Evolutionary conservation across 2,329 filamentous ascomycete genomes (phyloP).

Genomic region (Tolypocladium paradoxum): DNA sequence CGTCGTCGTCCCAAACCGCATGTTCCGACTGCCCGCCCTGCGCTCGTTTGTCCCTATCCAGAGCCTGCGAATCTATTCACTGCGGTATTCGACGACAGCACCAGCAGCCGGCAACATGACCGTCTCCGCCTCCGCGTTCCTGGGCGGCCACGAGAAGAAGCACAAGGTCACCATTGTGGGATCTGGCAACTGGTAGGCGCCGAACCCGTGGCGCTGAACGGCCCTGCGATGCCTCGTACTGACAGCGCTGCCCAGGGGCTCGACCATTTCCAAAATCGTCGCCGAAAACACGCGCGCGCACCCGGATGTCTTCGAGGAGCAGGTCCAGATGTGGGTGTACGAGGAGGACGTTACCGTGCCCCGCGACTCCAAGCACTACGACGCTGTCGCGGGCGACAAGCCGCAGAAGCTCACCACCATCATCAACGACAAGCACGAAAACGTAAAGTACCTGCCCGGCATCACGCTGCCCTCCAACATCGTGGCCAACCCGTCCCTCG

Average conservation of each 20-base stretch:
- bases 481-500: constrained; percentile 70
- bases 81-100: constrained; percentile 1
- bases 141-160: constrained; percentile 51
- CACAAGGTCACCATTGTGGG: constrained; percentile 92
- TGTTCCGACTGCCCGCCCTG: constrained; percentile 1
- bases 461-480: constrained; percentile 76
- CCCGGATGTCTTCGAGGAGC: constrained; percentile 70
- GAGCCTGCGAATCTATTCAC: not conserved
- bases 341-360: constrained; percentile 79
- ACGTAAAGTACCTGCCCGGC: constrained; percentile 93
- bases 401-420: constrained; percentile 80
- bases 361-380: constrained; percentile 62
- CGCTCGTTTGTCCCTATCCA: not conserved
- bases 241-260: constrained; percentile 52
- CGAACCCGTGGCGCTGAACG: not conserved
- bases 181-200: constrained; percentile 81
- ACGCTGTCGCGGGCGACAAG: constrained; percentile 47
- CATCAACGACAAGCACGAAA: constrained; percentile 91
- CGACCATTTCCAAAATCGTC: constrained; percentile 92
- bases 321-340: constrained; percentile 98
- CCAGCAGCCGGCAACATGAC: constrained; percentile 19
- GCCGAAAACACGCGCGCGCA: constrained; percentile 80
- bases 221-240: not conserved
- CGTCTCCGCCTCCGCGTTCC: constrained; percentile 12
- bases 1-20: not conserved